These are phyloP conservation scores for Meira nashicola DNA, from an alignment of 1,284 basidiomycete genomes.

Conservation along the genomic window DNA sequence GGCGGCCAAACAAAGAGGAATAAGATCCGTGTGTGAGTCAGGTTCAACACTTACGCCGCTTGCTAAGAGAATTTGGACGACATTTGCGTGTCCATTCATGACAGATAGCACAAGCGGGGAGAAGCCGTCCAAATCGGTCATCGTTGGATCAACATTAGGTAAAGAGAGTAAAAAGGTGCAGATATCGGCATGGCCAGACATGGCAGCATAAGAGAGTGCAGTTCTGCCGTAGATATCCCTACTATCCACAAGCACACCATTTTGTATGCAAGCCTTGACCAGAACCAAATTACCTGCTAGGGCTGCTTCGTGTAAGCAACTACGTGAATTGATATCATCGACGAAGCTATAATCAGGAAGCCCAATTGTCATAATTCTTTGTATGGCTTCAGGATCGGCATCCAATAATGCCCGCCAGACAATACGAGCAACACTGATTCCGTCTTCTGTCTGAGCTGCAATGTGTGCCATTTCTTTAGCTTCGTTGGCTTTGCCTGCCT, in stretches of 20 bases:
- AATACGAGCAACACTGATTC: constrained; percentile 39
- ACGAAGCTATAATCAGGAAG: constrained; percentile 78
- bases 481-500: constrained; percentile 28
- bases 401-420: constrained; percentile 49
- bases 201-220: constrained; percentile 90
- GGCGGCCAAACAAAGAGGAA: constrained; percentile 84
- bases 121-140: constrained; percentile 68
- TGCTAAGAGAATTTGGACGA: constrained; percentile 56
- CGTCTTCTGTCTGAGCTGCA: constrained; percentile 35
- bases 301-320: constrained; percentile 88
- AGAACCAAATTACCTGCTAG: constrained; percentile 77
- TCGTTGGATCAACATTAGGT: constrained; percentile 70
- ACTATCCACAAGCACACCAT: constrained; percentile 65
- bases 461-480: constrained; percentile 40
- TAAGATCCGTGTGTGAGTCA: constrained; percentile 61
- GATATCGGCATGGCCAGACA: constrained; percentile 77
- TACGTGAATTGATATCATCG: constrained; percentile 95
- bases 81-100: constrained; percentile 74
- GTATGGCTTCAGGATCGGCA: constrained; percentile 30
- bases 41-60: constrained; percentile 39
- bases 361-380: constrained; percentile 33
- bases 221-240: constrained; percentile 86
- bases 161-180: constrained; percentile 73
- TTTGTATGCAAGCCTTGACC: constrained; percentile 73
- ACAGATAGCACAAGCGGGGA: constrained; percentile 89